These are phyloP conservation scores for Raffaelea deltoideospora DNA, from an alignment of 2,329 filamentous ascomycete species.

Conservation along the genomic window DNA sequence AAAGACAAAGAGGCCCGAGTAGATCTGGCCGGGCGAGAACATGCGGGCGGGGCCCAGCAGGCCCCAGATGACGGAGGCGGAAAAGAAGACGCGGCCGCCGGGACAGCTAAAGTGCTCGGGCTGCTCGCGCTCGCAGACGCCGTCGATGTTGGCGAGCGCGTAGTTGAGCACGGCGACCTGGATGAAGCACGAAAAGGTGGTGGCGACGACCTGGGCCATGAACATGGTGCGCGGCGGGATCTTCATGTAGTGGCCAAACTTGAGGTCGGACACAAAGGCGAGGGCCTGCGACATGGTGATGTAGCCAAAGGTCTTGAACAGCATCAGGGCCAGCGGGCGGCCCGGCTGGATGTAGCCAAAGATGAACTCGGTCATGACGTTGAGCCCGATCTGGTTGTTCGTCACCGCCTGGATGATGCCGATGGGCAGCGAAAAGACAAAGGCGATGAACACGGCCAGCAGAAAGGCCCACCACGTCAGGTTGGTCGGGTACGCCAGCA, in stretches of 20 bases:
- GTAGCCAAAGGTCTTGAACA: conserved; percentile 51
- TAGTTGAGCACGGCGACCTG: conserved; percentile 51
- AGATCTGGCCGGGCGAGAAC: conserved; percentile 47
- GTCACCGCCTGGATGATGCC: conserved; percentile 57
- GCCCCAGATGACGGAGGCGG: conserved; percentile 54
- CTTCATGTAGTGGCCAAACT: conserved; percentile 62
- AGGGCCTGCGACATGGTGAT: conserved; percentile 52
- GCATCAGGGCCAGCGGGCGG: conserved; percentile 56
- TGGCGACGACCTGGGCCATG: conserved; percentile 48
- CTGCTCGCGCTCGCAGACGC: conserved; percentile 45
- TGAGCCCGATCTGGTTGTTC: conserved; percentile 56
- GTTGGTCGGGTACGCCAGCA: conserved; percentile 49
- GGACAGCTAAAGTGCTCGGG: conserved; percentile 47
- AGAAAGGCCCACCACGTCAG: conserved; percentile 60
- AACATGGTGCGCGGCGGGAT: conserved; percentile 54
- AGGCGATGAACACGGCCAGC: conserved; percentile 47
- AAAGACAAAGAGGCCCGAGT: conserved; percentile 44
- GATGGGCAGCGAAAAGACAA: conserved; percentile 49
- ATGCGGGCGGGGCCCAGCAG: conserved; percentile 48
- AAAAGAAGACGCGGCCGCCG: conserved; percentile 48
- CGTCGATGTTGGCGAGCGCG: conserved; percentile 43
- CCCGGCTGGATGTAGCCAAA: conserved; percentile 64
- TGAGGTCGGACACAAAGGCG: conserved; percentile 49
- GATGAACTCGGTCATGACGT: conserved; percentile 58
- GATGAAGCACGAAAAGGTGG: conserved; percentile 50